Evolutionary conservation across 805 yeast genomes (phyloP).

Genomic region (Grigorovia jiainica): DNA sequence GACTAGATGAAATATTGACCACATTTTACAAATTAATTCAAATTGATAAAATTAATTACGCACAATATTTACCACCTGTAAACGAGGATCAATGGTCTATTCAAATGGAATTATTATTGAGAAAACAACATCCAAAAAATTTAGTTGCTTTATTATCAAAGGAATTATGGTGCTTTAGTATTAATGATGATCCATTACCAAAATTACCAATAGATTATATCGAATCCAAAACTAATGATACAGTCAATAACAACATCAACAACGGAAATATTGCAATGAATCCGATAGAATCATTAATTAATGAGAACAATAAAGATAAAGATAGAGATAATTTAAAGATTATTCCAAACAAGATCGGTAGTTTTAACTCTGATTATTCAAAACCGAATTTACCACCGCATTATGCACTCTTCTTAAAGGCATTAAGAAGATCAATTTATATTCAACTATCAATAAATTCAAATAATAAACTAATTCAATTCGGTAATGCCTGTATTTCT

Average conservation of each 20-base stretch:
- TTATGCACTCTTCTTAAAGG: conserved; percentile 41
- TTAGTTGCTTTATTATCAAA: conserved; percentile 33
- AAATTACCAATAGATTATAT: conserved; percentile 9
- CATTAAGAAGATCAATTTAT: conserved; percentile 36
- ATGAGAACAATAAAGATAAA: no score
- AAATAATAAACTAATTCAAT: conserved; percentile 35
- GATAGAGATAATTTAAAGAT: background rate
- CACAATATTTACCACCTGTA: conserved; percentile 25
- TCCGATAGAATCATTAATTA: background rate
- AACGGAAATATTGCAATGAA: no score
- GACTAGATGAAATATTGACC: conserved; percentile 23
- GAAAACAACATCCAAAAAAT: conserved; percentile 29
- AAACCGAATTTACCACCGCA: conserved; percentile 32
- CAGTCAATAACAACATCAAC: background rate
- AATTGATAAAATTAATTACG: conserved; percentile 25
- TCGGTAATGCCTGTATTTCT: conserved; percentile 38
- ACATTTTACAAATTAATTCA: conserved; percentile 24
- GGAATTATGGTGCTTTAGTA: conserved; percentile 37
- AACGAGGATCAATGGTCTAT: conserved; percentile 34
- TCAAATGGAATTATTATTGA: conserved; percentile 32
- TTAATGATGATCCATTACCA: conserved; percentile 32
- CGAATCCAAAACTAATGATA: background rate
- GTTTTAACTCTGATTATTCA: conserved; percentile 28
- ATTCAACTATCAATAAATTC: conserved; percentile 26
- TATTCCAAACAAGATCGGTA: conserved; percentile 24